Evolutionary conservation across 2,329 filamentous ascomycete species (phyloP).

Genomic region (Colletotrichum tofieldiae): DNA sequence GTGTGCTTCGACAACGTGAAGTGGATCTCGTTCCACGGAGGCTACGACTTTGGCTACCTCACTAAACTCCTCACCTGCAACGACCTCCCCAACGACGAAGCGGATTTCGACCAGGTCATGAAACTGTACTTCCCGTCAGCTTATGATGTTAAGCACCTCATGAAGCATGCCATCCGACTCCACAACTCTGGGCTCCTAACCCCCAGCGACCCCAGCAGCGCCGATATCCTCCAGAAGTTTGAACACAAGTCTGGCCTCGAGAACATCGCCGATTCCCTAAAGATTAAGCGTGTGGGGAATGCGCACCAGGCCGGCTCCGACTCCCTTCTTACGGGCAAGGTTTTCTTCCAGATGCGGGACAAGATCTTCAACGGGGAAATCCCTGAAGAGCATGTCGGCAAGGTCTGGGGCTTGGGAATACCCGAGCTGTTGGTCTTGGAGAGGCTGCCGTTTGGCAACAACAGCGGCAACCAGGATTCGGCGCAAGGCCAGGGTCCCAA

Average conservation of each 20-base stretch:
- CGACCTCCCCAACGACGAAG: conserved; percentile 89
- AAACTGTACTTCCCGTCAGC: conserved; percentile 94
- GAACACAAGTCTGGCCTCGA: conserved; percentile 94
- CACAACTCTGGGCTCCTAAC: conserved; percentile 75
- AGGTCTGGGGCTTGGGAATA: conserved; percentile 93
- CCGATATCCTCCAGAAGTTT: conserved; percentile 85
- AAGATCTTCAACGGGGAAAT: conserved; percentile 89
- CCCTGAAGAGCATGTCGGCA: conserved; percentile 85
- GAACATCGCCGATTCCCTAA: conserved; percentile 93
- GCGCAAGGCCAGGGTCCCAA: conserved; percentile 56
- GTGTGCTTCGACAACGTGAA: conserved; percentile 90
- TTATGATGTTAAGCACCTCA: conserved; percentile 97
- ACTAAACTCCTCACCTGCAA: conserved; percentile 92
- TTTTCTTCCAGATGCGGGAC: conserved; percentile 94
- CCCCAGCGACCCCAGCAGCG: conserved; percentile 74
- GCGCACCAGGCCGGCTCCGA: conserved; percentile 96
- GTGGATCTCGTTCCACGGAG: conserved; percentile 98
- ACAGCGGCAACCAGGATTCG: conserved; percentile 49
- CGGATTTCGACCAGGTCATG: conserved; percentile 90
- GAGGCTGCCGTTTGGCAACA: conserved; percentile 52
- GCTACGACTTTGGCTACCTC: conserved; percentile 98
- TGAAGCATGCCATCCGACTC: conserved; percentile 87
- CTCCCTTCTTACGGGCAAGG: conserved; percentile 90
- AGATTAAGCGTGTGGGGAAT: conserved; percentile 88
- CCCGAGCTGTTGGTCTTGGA: conserved; percentile 69